Conservation (phyloP, 305 asterid genomes). For the Fraxinus baroniana region DNA sequence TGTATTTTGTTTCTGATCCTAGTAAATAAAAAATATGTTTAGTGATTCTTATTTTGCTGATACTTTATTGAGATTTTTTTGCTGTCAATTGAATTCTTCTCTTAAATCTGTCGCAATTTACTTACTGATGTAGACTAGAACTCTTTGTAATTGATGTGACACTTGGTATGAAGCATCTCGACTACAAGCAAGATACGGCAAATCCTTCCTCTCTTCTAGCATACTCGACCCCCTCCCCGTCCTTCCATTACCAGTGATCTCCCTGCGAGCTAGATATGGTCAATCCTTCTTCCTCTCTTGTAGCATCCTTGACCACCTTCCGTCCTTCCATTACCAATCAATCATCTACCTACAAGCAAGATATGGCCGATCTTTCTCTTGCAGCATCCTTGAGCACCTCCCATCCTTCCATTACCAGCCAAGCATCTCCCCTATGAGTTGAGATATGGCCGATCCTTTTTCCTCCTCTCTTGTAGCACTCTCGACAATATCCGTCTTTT, state of each 20-base stretch:
- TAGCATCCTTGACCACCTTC: background rate
- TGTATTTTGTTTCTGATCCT: background rate
- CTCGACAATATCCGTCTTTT: background rate
- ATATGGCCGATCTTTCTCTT: background rate
- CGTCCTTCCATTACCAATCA: background rate
- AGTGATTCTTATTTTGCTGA: conserved; percentile 7
- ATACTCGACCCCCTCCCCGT: background rate
- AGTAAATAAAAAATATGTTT: background rate
- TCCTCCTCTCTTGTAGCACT: background rate
- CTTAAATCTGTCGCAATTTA: background rate
- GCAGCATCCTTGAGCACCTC: background rate
- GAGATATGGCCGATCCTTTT: background rate
- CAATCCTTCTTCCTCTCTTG: background rate
- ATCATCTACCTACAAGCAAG: background rate
- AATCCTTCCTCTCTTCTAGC: background rate
- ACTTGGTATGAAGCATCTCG: background rate
- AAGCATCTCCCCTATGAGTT: background rate
- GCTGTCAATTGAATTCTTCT: background rate
- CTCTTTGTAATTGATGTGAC: background rate
- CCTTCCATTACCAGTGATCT: background rate
- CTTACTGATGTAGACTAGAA: background rate
- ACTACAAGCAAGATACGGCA: background rate
- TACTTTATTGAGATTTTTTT: background rate
- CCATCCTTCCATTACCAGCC: background rate
- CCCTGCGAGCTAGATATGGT: background rate